Evolutionary conservation across 768 basidiomycete genomes (phyloP).

Genomic region (Leccinum uliginosum): DNA sequence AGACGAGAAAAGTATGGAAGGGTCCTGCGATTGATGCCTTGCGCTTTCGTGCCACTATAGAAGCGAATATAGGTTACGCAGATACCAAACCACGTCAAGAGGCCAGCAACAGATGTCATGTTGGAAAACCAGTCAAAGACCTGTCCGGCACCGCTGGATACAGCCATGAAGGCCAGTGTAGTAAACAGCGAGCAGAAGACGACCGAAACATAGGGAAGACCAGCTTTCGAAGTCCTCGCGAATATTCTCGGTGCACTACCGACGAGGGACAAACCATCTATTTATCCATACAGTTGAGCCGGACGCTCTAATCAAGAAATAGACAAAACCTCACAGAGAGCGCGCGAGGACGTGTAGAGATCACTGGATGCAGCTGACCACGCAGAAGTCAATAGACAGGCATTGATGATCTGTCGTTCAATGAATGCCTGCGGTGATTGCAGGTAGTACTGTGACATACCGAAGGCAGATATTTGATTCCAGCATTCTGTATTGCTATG

Average conservation of each 20-base stretch:
- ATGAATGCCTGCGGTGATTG: constrained; percentile 2
- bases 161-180: constrained; percentile 78
- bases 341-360: constrained; percentile 84
- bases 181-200: constrained; percentile 65
- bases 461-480: constrained; percentile 82
- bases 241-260: constrained; percentile 86
- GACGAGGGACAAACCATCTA: constrained; percentile 74
- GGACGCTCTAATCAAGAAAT: neutral
- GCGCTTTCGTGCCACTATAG: constrained; percentile 73
- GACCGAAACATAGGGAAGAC: constrained; percentile 75
- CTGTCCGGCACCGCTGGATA: constrained; percentile 55
- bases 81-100: constrained; percentile 83
- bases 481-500: constrained; percentile 79
- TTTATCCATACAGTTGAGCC: neutral
- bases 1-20: constrained; percentile 68
- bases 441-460: constrained; percentile 36
- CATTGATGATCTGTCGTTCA: constrained; percentile 63
- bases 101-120: constrained; percentile 64
- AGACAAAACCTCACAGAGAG: constrained; percentile 58
- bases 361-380: constrained; percentile 92
- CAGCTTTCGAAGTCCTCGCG: constrained; percentile 58
- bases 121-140: constrained; percentile 82
- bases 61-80: constrained; percentile 77
- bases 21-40: constrained; percentile 66
- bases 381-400: constrained; percentile 79